Conservation (phyloP, 1,139 yeast genomes). For the Debaryomyces subglobosus region DNA sequence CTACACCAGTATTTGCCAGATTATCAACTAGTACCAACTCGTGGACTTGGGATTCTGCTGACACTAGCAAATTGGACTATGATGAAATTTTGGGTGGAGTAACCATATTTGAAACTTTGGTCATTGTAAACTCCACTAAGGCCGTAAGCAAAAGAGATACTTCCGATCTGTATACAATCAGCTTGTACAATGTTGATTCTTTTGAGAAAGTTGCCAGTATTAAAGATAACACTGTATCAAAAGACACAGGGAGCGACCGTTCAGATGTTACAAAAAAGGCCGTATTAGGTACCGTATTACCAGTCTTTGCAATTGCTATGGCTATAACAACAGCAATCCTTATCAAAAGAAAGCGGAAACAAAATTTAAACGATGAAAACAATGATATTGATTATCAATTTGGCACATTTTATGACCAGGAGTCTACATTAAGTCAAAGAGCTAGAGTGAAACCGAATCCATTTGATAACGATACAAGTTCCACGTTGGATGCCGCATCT, state of each 20-base stretch:
- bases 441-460: not conserved
- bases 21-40: slow-evolving; percentile 28
- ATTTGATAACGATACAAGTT: slow-evolving; percentile 40
- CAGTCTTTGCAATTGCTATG: slow-evolving; percentile 28
- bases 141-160: slow-evolving; percentile 16
- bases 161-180: slow-evolving; percentile 22
- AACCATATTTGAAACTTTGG: slow-evolving; percentile 45
- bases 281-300: slow-evolving; percentile 41
- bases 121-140: slow-evolving; percentile 32
- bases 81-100: slow-evolving; percentile 44
- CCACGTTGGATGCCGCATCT: slow-evolving; percentile 37
- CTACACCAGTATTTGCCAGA: slow-evolving; percentile 29
- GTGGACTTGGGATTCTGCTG: slow-evolving; percentile 37
- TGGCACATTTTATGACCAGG: slow-evolving; percentile 29
- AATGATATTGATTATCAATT: slow-evolving; percentile 40
- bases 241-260: not conserved
- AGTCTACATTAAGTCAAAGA: slow-evolving; percentile 9
- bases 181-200: slow-evolving; percentile 28
- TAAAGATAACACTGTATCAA: slow-evolving; percentile 15
- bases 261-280: slow-evolving; percentile 25
- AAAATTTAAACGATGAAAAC: slow-evolving; percentile 23
- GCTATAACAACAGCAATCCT: slow-evolving; percentile 21
- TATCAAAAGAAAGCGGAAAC: slow-evolving; percentile 23
- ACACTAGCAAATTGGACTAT: slow-evolving; percentile 17
- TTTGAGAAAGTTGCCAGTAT: slow-evolving; percentile 27